Evolutionary conservation across 192 early-diverging fungal species (phyloP).

Genomic region (Obelidium mucronatum): DNA sequence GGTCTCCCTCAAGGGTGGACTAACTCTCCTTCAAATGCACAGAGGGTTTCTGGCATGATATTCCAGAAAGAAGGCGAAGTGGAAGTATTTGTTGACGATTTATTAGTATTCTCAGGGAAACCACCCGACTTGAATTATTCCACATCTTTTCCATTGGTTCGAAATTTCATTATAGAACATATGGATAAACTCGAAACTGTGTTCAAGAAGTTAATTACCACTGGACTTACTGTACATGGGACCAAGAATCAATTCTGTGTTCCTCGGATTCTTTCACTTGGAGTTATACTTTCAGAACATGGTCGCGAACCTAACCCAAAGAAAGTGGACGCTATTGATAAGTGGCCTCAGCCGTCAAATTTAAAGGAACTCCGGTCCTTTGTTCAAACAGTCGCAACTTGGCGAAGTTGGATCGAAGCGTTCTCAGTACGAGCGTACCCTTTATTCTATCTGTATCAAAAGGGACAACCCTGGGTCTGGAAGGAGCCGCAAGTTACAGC

Average conservation of each 20-base stretch:
- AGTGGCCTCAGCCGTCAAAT: neutral
- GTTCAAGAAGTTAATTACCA: neutral
- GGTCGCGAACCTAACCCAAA: neutral
- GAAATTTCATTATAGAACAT: neutral
- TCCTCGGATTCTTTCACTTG: neutral
- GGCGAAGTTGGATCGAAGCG: neutral
- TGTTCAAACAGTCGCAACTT: neutral
- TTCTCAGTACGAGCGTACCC: neutral
- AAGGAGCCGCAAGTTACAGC: neutral
- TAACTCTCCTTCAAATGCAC: neutral
- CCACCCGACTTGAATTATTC: neutral
- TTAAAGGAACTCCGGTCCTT: neutral
- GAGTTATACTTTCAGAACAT: neutral
- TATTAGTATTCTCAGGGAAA: neutral
- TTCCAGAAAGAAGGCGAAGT: neutral
- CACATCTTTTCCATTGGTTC: neutral
- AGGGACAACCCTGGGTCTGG: neutral
- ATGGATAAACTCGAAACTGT: neutral
- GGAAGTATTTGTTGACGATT: conserved; percentile 1
- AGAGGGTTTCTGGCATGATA: neutral
- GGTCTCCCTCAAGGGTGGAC: neutral
- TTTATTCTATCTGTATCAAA: neutral
- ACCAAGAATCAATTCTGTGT: neutral
- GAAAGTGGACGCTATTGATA: neutral
- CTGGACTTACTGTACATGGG: neutral